phyloP scores from a whole-genome alignment of 2,329 filamentous ascomycete genomes.

The Aspergillus hortae region DNA sequence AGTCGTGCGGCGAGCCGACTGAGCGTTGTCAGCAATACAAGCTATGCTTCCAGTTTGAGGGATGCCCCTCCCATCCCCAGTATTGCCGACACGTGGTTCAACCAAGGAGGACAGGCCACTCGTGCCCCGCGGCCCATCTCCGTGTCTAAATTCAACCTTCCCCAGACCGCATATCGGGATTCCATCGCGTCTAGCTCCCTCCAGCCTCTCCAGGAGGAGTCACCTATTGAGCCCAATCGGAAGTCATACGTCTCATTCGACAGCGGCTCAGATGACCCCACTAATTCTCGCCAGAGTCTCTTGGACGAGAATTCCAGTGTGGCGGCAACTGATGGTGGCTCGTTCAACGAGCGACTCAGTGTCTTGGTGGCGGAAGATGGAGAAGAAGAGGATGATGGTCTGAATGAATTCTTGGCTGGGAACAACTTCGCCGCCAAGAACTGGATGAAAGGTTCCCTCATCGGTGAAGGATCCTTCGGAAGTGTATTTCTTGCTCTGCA shows the following conservation, averaged over 20 bases:
- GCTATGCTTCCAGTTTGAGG: conserved; percentile 84
- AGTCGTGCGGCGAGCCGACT: conserved; percentile 91
- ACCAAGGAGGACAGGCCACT: conserved; percentile 49
- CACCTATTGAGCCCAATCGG: conserved; percentile 77
- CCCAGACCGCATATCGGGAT: conserved; percentile 69
- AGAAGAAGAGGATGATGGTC: conserved; percentile 84
- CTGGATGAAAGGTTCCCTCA: conserved; percentile 98
- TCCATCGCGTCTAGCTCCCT: conserved; percentile 86
- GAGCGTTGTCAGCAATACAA: conserved; percentile 89
- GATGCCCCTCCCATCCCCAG: conserved; percentile 94
- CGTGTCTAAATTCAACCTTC: conserved; percentile 56
- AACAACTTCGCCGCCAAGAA: conserved; percentile 96
- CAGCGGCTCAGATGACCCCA: conserved; percentile 67
- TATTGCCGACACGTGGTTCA: conserved; percentile 91
- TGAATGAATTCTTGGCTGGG: conserved; percentile 83
- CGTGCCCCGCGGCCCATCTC: conserved; percentile 57
- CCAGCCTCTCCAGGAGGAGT: conserved; percentile 88
- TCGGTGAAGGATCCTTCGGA: conserved; percentile 95
- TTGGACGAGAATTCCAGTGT: conserved; percentile 77
- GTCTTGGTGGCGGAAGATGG: conserved; percentile 85
- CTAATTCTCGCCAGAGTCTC: conserved; percentile 74
- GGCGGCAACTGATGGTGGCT: conserved; percentile 61
- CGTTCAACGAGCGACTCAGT: conserved; percentile 76
- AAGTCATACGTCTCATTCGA: conserved; percentile 87
- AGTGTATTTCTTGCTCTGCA: conserved; percentile 93